Base-by-base conservation (phyloP, 495 filamentous ascomycete species). In the Pseudomonodictys pantanalensis region DNA sequence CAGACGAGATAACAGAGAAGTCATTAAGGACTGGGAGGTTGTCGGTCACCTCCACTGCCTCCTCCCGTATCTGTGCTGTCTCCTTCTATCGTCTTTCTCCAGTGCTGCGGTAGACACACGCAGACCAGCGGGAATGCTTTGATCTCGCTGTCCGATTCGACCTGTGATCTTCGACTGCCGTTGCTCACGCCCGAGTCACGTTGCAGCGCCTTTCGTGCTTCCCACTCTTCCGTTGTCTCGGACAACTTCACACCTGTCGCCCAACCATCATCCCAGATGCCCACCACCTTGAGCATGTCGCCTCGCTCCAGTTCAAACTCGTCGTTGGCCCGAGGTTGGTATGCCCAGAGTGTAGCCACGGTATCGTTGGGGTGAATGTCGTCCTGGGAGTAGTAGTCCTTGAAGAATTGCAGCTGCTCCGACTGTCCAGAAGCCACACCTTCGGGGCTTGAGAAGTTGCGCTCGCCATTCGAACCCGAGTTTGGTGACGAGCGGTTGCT, bases 191-290 rank as follows among this genome's bases (percentile, higher is more conserved):
- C 95, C 69, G 91, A 96, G 72, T 97, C 95, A 28, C 95, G 83
- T 66, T 95, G 89, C 12, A 82, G 77, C 47, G 88, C 85, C 66
- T 85, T 83, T 48, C 85, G 83, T 22, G 81, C 80, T 62, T 93
- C 89, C 79, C 87, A 95, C 52, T 97, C 89, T 52, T 99, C 95
- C 1, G 90, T 91, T 52, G 85, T 80, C 62, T 96, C 89, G 45
- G 86, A 76, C 26, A 96, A 71, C 66, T 91, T 77, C 49, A 96
- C 81, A 63, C 95, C 95, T 9, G 95, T 99, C 28, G 95, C 95
- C 95, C 95, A 99, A 38, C 95, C 95, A 75, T 99, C 95, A 71
- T 99, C 95, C 95, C 95, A 99, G 61, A 99, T 97, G 35, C 95
- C 95, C 48, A 99, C 88, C 28, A 99, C 88, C 74, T 96, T 96